Conservation (phyloP, 805 yeast species). For the Clavispora santaluciae region DNA sequence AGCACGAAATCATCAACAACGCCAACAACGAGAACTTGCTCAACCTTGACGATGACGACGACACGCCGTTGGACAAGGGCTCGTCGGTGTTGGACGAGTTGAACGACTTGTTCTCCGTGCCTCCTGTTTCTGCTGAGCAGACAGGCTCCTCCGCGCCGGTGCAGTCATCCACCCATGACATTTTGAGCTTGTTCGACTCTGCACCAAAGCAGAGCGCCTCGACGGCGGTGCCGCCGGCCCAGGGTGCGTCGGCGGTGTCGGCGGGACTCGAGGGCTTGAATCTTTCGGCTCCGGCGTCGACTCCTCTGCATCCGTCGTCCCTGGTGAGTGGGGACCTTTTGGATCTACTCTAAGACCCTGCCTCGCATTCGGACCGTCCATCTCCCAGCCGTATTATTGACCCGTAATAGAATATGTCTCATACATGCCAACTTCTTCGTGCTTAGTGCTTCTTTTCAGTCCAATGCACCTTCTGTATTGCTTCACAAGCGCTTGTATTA, state of each 20-base stretch:
- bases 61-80: not conserved
- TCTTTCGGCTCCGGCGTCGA: not conserved
- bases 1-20: slow-evolving; percentile 62
- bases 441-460: not conserved
- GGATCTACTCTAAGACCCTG: slow-evolving; percentile 27
- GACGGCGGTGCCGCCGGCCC: not conserved
- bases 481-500: too few species aligned
- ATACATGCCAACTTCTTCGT: not conserved
- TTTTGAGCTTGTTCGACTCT: slow-evolving; percentile 41
- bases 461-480: not conserved
- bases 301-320: slow-evolving; percentile 12
- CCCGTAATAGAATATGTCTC: not conserved
- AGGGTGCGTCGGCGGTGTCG: too few species aligned
- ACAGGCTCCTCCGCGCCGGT: slow-evolving; percentile 8
- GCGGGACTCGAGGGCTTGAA: not conserved
- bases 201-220: slow-evolving; percentile 4
- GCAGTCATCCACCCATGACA: slow-evolving; percentile 34
- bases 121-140: slow-evolving; percentile 17
- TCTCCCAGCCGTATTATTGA: too few species aligned
- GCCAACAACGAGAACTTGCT: slow-evolving; percentile 74
- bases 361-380: too few species aligned
- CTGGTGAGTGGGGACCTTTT: slow-evolving; percentile 37
- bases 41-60: slow-evolving; percentile 72
- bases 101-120: slow-evolving; percentile 60
- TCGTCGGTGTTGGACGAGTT: slow-evolving; percentile 61